Percentiles rank a stretch among this genome's conserved stretches.
Conservation (phyloP, 495 filamentous ascomycete species). For the Xylaria telfairii region DNA sequence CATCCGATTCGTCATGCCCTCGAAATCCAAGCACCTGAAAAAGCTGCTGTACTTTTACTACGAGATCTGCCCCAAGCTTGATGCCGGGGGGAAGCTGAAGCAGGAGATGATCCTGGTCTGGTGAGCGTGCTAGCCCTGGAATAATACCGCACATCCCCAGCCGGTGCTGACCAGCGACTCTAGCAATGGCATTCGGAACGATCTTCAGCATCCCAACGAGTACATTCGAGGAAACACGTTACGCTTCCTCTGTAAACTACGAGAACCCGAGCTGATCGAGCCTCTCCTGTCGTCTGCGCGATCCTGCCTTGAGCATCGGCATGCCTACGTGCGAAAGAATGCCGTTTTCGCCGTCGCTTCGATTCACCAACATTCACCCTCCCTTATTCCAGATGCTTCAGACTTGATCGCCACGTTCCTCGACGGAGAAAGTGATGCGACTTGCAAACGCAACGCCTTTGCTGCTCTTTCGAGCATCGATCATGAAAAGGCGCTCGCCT, state of each 20-base stretch:
- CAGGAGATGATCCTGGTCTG: slow-evolving; percentile 99
- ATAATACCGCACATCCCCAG: slow-evolving; percentile 13
- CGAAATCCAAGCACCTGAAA: slow-evolving; percentile 94
- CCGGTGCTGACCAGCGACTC: background rate
- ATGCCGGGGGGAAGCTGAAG: slow-evolving; percentile 89
- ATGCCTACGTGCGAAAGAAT: slow-evolving; percentile 98
- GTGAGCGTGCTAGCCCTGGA: slow-evolving; percentile 59
- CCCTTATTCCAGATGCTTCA: slow-evolving; percentile 92
- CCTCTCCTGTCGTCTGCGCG: slow-evolving; percentile 91
- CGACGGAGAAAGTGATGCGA: slow-evolving; percentile 88
- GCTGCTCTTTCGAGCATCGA: slow-evolving; percentile 88
- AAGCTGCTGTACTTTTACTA: slow-evolving; percentile 99
- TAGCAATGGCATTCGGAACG: slow-evolving; percentile 97
- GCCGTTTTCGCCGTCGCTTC: slow-evolving; percentile 93
- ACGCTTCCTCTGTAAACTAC: slow-evolving; percentile 94
- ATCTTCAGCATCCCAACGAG: slow-evolving; percentile 97
- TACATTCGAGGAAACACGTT: slow-evolving; percentile 97
- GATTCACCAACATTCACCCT: slow-evolving; percentile 89
- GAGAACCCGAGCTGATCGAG: slow-evolving; percentile 94
- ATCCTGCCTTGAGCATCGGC: slow-evolving; percentile 90
- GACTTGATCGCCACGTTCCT: slow-evolving; percentile 92
- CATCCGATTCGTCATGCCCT: slow-evolving; percentile 99
- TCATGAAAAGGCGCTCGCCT: slow-evolving; percentile 90
- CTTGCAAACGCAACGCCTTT: slow-evolving; percentile 98
- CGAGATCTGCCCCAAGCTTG: slow-evolving; percentile 96